A percentile compares a stretch with the other conserved stretches of the same genome.
phyloP scores from a whole-genome alignment of 116 monocot species.

The Trichopus zeylanicus region DNA sequence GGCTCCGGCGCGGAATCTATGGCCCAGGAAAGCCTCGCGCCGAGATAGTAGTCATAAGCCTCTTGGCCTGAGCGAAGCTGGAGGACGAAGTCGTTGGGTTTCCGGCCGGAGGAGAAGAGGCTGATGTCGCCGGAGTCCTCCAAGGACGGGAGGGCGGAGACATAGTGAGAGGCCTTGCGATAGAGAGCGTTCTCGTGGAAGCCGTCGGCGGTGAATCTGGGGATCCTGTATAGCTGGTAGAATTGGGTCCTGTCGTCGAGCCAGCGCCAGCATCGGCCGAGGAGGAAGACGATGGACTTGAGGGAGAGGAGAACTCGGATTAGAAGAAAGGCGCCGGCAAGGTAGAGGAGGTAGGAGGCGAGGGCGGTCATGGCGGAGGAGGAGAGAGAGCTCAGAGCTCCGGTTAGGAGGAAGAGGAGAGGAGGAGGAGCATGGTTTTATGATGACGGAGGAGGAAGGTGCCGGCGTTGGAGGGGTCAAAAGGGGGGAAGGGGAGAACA shows the following conservation, averaged over 20 bases:
- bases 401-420: no score
- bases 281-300: neutral
- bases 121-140: conserved; percentile 48
- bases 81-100: conserved; percentile 32
- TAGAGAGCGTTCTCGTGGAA: conserved; percentile 59
- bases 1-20: conserved; percentile 1
- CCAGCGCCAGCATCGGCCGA: conserved; percentile 25
- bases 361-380: neutral
- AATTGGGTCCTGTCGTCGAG: conserved; percentile 36
- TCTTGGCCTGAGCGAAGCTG: conserved; percentile 14
- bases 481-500: neutral
- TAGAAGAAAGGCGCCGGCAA: neutral
- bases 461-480: neutral
- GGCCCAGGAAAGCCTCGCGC: conserved; percentile 58
- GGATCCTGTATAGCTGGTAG: conserved; percentile 63
- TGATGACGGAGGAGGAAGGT: neutral
- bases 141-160: conserved; percentile 69
- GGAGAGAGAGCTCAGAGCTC: neutral
- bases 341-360: neutral
- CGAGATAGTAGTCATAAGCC: conserved; percentile 25
- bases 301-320: neutral
- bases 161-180: conserved; percentile 47
- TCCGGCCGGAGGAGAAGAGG: conserved; percentile 39
- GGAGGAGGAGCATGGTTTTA: neutral
- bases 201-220: conserved; percentile 17